Conservation (phyloP, 169 alveolate species). For the Theileria orientalis region DNA sequence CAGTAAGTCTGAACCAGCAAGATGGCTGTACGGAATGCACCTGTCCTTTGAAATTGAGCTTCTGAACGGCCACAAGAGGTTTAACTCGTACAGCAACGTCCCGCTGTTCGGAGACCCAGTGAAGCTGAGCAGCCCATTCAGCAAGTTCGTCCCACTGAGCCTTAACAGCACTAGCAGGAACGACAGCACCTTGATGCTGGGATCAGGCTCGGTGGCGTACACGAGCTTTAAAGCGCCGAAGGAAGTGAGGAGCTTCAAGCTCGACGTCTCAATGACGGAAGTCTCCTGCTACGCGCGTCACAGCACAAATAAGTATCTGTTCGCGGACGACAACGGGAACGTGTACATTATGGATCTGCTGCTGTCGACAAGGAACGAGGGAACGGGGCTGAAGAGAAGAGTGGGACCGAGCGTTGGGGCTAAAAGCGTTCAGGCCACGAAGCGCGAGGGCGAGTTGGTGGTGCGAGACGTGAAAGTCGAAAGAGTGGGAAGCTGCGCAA, state of each 20-base stretch:
- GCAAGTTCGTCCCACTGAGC: slow-evolving; percentile 42
- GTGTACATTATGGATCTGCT: slow-evolving; percentile 51
- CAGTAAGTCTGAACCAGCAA: slow-evolving; percentile 1
- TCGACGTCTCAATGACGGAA: slow-evolving; percentile 41
- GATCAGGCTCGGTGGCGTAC: slow-evolving; percentile 48
- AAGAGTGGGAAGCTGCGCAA: slow-evolving; percentile 25
- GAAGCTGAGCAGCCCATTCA: slow-evolving; percentile 11
- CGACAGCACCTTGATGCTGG: slow-evolving; percentile 51
- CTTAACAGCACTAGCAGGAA: slow-evolving; percentile 9
- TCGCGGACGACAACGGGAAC: slow-evolving; percentile 55
- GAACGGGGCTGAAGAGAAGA: slow-evolving; percentile 27
- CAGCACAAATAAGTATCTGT: slow-evolving; percentile 29
- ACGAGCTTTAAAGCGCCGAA: slow-evolving; percentile 42
- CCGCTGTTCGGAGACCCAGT: slow-evolving; percentile 61
- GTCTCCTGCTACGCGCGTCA: slow-evolving; percentile 23
- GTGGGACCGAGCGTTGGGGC: background rate
- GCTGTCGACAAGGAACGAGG: background rate
- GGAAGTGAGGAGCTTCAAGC: slow-evolving; percentile 20
- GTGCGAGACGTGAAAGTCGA: slow-evolving; percentile 29
- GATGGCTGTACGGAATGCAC: slow-evolving; percentile 54
- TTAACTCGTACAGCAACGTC: slow-evolving; percentile 40
- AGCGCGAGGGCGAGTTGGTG: background rate
- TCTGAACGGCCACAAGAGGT: slow-evolving; percentile 17
- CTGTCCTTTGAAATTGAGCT: slow-evolving; percentile 57
- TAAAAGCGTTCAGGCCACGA: background rate